Percentiles rank a stretch among this genome's conserved stretches.
These are phyloP conservation scores for Hymenoscyphus scutula DNA, from an alignment of 2,329 filamentous ascomycete genomes.

Conservation along the genomic window DNA sequence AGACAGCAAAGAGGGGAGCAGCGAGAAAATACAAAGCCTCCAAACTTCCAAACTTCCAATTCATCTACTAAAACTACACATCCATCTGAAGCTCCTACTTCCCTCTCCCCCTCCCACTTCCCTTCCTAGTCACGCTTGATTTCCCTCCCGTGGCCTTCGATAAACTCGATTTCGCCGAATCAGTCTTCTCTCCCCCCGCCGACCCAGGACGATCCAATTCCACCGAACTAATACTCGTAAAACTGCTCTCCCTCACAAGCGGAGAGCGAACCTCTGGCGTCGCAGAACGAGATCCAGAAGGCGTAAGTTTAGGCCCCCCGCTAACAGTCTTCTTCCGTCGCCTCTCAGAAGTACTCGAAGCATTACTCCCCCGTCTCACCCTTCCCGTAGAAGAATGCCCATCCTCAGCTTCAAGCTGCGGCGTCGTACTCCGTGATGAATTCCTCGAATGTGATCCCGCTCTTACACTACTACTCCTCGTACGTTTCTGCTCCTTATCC, in stretches of 20 bases:
- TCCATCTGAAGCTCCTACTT: neutral
- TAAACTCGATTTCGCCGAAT: neutral
- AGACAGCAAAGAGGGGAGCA: too few species aligned
- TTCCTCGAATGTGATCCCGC: slow-evolving; percentile 35
- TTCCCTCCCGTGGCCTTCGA: neutral
- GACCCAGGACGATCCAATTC: slow-evolving; percentile 19
- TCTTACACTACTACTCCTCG: slow-evolving; percentile 32
- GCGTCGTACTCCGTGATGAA: slow-evolving; percentile 38
- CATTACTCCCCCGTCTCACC: slow-evolving; percentile 31
- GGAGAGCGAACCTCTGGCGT: slow-evolving; percentile 35
- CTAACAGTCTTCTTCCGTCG: slow-evolving; percentile 30
- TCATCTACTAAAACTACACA: neutral
- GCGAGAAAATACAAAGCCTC: too few species aligned
- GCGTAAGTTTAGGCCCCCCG: slow-evolving; percentile 26
- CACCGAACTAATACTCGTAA: slow-evolving; percentile 32
- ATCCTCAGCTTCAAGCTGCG: slow-evolving; percentile 34
- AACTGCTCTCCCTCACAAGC: slow-evolving; percentile 33
- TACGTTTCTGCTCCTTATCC: slow-evolving; percentile 33
- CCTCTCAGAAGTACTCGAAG: slow-evolving; percentile 31
- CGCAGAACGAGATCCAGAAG: slow-evolving; percentile 30
- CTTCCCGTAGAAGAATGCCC: slow-evolving; percentile 22
- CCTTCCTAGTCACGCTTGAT: neutral
- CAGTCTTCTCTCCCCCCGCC: slow-evolving; percentile 3
- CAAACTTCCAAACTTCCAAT: too few species aligned
- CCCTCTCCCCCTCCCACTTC: neutral